A percentile compares a stretch with the other conserved stretches of the same genome.
Conservation (phyloP, 1,284 basidiomycete species). For the Cystobasidiaceae sp. region DNA sequence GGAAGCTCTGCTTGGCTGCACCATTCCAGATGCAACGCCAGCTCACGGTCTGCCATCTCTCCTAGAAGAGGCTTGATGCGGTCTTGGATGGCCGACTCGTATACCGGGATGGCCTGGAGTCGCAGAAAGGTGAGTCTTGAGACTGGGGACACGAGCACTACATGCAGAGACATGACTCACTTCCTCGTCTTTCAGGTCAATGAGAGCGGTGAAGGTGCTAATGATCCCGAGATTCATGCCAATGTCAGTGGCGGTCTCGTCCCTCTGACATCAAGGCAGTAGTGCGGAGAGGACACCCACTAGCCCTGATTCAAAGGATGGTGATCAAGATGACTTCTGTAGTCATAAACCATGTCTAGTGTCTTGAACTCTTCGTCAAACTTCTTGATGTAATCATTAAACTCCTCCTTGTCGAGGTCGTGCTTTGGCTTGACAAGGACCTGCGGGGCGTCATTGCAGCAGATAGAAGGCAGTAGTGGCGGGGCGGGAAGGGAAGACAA, state of each 20-base stretch:
- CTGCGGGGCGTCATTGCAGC: neutral
- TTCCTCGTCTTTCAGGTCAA: conserved; percentile 2
- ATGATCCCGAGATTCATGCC: no score
- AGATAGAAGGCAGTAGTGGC: no score
- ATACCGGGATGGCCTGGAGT: neutral
- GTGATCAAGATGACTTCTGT: neutral
- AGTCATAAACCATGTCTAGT: conserved; percentile 11
- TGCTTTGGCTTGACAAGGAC: conserved; percentile 9
- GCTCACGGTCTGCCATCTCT: conserved; percentile 17
- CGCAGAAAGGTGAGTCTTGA: neutral
- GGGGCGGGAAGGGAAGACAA: neutral
- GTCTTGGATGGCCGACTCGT: conserved; percentile 7
- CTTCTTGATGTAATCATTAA: neutral
- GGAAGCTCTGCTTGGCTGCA: no score
- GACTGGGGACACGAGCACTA: no score
- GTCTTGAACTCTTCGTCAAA: conserved; percentile 21
- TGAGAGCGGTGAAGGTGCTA: conserved; percentile 17
- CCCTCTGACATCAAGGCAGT: neutral
- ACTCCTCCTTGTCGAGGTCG: conserved; percentile 11
- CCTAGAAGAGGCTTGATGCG: conserved; percentile 9
- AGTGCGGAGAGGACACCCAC: neutral
- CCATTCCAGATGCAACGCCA: no score
- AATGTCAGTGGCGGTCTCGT: neutral
- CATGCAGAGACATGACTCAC: no score
- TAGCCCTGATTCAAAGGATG: conserved; percentile 15